Percentiles rank a stretch among this genome's conserved stretches.
Conservation (phyloP, 2,329 filamentous ascomycete species). For the Chrysoporthe austroafricana region DNA sequence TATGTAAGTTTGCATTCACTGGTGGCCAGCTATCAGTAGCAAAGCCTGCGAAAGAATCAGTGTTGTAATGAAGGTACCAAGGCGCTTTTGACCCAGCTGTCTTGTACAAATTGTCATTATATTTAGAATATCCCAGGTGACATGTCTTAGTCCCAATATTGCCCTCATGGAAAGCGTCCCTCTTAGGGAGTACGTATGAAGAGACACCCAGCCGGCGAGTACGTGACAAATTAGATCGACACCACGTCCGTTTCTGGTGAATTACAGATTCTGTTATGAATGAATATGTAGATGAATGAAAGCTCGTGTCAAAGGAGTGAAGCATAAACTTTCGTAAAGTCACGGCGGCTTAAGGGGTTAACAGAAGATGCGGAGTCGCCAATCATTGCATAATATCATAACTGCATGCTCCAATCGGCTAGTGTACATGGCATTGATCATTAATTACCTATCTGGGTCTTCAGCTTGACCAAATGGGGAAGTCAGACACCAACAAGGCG, state of each 20-base stretch:
- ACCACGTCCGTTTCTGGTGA: not conserved
- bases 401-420: not conserved
- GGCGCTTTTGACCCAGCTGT: not conserved
- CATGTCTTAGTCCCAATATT: not conserved
- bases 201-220: not conserved
- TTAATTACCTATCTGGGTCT: not conserved
- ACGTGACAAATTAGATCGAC: not conserved
- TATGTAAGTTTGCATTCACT: not conserved
- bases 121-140: not conserved
- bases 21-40: not conserved
- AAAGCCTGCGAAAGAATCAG: no score
- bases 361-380: not conserved
- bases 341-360: not conserved
- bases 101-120: not conserved
- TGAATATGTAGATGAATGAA: not conserved
- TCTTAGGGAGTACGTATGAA: not conserved
- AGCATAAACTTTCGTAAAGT: not conserved
- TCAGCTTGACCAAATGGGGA: not conserved
- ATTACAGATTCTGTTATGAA: not conserved
- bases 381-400: no score
- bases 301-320: not conserved
- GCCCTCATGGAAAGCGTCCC: no score
- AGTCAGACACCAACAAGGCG: not conserved
- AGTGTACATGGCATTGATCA: not conserved
- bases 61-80: not conserved